A percentile compares a stretch with the other conserved stretches of the same genome.
These are phyloP conservation scores for Adansonia madagascariensis DNA, from an alignment of 441 rosid species.

Conservation along the genomic window DNA sequence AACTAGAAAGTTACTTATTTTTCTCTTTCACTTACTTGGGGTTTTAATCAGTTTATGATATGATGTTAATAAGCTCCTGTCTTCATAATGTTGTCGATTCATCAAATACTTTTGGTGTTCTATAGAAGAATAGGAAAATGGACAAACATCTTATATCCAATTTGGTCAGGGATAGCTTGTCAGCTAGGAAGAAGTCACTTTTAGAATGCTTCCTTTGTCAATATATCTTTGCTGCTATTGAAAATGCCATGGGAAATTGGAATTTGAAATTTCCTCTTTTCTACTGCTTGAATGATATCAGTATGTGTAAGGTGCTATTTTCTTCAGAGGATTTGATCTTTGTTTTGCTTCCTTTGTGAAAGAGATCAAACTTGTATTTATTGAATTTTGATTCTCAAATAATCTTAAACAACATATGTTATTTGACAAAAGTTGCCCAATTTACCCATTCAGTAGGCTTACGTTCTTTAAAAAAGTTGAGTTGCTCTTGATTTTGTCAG, in stretches of 20 bases:
- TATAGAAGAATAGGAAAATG: not conserved
- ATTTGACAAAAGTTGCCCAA: not conserved
- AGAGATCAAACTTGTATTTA: not conserved
- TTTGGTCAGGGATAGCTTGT: not conserved
- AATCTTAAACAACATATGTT: not conserved
- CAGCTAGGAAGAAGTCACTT: not conserved
- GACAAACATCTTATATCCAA: not conserved
- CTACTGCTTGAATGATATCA: constrained; percentile 17
- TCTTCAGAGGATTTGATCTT: not conserved
- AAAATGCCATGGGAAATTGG: not conserved
- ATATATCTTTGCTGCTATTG: not conserved
- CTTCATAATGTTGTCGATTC: not conserved
- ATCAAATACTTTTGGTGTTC: not conserved
- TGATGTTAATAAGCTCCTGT: not conserved
- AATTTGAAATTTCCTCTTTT: not conserved
- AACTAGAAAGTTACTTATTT: not conserved
- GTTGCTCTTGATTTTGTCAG: not conserved
- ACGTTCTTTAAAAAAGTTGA: not conserved
- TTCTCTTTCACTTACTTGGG: not conserved
- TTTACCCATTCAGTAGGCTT: not conserved
- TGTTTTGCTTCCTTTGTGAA: not conserved
- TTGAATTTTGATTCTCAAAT: not conserved
- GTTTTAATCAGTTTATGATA: no score
- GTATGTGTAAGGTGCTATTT: not conserved
- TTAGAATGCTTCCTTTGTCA: not conserved